Percentiles rank a stretch among this genome's conserved stretches.
These are phyloP conservation scores for Grosmannia serpens DNA, from an alignment of 2,329 filamentous ascomycete species.

Conservation along the genomic window DNA sequence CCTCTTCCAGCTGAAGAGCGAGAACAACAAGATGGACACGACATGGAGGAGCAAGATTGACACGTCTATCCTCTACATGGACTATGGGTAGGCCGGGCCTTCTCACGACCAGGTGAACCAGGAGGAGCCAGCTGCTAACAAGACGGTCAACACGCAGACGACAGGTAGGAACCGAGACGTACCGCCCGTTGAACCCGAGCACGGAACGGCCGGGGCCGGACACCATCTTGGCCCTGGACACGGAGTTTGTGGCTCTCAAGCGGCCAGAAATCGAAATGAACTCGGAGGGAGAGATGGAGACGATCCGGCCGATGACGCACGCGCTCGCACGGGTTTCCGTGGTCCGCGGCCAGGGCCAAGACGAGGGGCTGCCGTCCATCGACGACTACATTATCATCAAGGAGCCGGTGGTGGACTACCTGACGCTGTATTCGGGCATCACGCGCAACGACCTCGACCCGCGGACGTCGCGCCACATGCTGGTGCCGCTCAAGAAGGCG, in stretches of 20 bases:
- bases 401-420: conserved; percentile 87
- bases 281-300: conserved; percentile 83
- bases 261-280: conserved; percentile 95
- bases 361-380: conserved; percentile 80
- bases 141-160: background rate
- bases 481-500: conserved; percentile 77
- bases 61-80: conserved; percentile 71
- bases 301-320: conserved; percentile 80
- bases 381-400: conserved; percentile 93
- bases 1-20: conserved; percentile 71
- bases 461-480: conserved; percentile 63
- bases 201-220: conserved; percentile 58
- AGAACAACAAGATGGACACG: conserved; percentile 72
- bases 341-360: conserved; percentile 64
- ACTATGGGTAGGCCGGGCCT: conserved; percentile 36
- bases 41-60: conserved; percentile 80
- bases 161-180: conserved; percentile 35
- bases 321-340: conserved; percentile 90
- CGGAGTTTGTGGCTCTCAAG: conserved; percentile 88
- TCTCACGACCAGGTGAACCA: no score
- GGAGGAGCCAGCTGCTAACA: no score
- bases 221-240: conserved; percentile 80
- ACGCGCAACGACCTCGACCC: conserved; percentile 75
- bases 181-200: conserved; percentile 42
- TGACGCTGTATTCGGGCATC: conserved; percentile 91